A percentile compares a stretch with the other conserved stretches of the same genome.
Evolutionary conservation across 2,329 filamentous ascomycete genomes (phyloP).

Genomic region (Epichloe gansuensis): DNA sequence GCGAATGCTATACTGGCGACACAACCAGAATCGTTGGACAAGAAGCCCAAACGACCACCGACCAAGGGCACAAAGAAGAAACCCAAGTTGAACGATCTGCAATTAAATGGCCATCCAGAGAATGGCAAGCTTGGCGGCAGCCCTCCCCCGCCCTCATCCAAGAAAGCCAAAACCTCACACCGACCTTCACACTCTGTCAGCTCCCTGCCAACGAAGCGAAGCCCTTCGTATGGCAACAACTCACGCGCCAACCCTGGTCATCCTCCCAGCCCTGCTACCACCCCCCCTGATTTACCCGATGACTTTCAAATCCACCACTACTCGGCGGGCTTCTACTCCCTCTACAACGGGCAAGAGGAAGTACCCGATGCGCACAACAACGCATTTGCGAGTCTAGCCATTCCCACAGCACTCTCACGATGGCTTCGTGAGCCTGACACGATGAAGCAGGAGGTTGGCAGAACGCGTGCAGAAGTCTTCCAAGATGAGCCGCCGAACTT

Average conservation of each 20-base stretch:
- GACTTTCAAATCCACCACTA: conserved; percentile 55
- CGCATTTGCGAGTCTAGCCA: conserved; percentile 60
- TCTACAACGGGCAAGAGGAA: conserved; percentile 52
- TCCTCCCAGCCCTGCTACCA: conserved; percentile 64
- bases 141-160: conserved; percentile 46
- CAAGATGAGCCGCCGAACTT: conserved; percentile 33
- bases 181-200: conserved; percentile 64
- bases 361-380: conserved; percentile 55
- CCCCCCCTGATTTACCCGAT: conserved; percentile 52
- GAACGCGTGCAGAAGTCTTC: conserved; percentile 56
- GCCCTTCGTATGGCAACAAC: conserved; percentile 54
- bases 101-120: conserved; percentile 45
- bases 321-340: conserved; percentile 60
- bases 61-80: conserved; percentile 86
- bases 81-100: conserved; percentile 54
- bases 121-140: conserved; percentile 31
- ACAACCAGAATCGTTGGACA: conserved; percentile 39
- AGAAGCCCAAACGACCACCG: conserved; percentile 60
- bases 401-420: conserved; percentile 59
- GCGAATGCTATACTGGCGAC: conserved; percentile 19
- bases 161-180: conserved; percentile 74
- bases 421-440: conserved; percentile 69
- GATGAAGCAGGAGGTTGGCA: conserved; percentile 54
- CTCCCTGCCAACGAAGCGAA: conserved; percentile 52
- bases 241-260: conserved; percentile 44